phyloP scores from a whole-genome alignment of 371 early-diverging fungal genomes.

The Capniomyces stellatus region DNA sequence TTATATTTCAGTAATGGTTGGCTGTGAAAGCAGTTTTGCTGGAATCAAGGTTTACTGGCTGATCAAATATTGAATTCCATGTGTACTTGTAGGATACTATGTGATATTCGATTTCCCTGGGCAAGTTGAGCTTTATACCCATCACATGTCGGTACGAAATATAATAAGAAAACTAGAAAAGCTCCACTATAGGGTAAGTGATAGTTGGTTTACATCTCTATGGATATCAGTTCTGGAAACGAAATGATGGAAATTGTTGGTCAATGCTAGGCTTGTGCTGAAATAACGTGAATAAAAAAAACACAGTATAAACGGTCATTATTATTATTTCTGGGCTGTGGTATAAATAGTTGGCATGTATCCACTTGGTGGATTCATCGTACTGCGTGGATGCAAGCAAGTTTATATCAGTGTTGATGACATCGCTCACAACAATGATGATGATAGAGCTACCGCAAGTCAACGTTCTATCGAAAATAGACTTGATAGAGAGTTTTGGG shows the following conservation, averaged over 20 bases:
- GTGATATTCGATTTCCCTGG: constrained; percentile 97
- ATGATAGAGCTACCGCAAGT: constrained; percentile 90
- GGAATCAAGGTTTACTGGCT: too few species aligned
- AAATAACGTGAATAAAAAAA: too few species aligned
- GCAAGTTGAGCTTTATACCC: constrained; percentile 97
- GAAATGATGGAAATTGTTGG: too few species aligned
- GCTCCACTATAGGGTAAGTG: constrained; percentile 17
- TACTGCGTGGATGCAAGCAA: constrained; percentile 87
- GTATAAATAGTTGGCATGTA: constrained; percentile 42
- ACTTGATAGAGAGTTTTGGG: constrained; percentile 65
- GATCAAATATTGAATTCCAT: constrained; percentile 1
- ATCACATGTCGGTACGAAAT: constrained; percentile 66
- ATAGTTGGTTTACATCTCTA: too few species aligned
- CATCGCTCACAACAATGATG: constrained; percentile 76
- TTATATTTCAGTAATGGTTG: constrained; percentile 26
- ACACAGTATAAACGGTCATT: too few species aligned
- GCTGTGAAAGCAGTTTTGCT: too few species aligned
- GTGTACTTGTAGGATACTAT: constrained; percentile 42
- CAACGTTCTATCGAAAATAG: constrained; percentile 90
- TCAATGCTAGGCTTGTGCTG: too few species aligned
- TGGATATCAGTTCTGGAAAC: too few species aligned
- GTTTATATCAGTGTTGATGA: constrained; percentile 74
- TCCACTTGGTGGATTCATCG: constrained; percentile 88
- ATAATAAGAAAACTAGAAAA: constrained; percentile 60
- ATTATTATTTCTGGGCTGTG: too few species aligned